Percentiles rank a stretch among this genome's conserved stretches.
These are phyloP conservation scores for Hypoxylon sp. DNA, from an alignment of 2,329 filamentous ascomycete genomes.

Conservation along the genomic window DNA sequence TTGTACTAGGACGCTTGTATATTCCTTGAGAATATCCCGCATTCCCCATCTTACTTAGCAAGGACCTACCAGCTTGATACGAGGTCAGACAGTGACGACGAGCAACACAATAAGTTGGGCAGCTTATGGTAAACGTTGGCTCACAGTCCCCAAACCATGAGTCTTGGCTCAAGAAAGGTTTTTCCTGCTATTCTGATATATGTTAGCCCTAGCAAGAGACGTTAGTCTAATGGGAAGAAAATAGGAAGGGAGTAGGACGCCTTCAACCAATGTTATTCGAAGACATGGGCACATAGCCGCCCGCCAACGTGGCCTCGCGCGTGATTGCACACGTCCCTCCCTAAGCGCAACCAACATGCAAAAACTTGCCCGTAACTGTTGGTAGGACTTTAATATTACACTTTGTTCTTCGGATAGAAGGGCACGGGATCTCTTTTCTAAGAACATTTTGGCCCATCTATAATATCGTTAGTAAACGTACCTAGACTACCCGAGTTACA, in stretches of 20 bases:
- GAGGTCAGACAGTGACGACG: not conserved
- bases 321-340: slow-evolving; percentile 8
- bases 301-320: slow-evolving; percentile 1
- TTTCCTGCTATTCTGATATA: not conserved
- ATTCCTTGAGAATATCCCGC: not conserved
- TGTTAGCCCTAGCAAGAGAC: not conserved
- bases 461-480: not conserved
- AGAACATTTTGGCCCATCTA: not conserved
- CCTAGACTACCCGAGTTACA: not conserved
- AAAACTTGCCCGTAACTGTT: not conserved
- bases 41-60: not conserved
- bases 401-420: not conserved
- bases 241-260: not conserved
- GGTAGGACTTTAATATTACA: not conserved
- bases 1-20: not conserved
- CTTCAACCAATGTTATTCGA: not conserved
- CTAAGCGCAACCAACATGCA: slow-evolving; percentile 4
- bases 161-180: not conserved
- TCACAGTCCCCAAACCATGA: not conserved
- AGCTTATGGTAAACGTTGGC: not conserved
- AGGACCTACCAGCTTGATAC: not conserved
- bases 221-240: not conserved
- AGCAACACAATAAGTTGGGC: not conserved
- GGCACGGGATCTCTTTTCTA: not conserved
- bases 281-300: slow-evolving; percentile 9